Evolutionary conservation across 345 rosid genomes (phyloP).

Genomic region (Euclidium syriacum): DNA sequence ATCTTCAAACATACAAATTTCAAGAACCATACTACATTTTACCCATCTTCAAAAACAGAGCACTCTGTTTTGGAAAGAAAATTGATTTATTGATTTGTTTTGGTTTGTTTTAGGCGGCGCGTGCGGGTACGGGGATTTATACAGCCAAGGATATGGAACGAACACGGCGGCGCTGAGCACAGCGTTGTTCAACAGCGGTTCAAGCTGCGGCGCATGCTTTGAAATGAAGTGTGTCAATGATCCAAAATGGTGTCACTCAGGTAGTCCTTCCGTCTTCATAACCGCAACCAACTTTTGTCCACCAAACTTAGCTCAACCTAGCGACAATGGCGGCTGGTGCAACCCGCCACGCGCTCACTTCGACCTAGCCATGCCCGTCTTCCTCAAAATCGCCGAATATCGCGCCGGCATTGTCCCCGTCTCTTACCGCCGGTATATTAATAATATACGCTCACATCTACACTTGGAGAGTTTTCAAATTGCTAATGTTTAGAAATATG

Average conservation of each 20-base stretch:
- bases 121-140: slow-evolving; percentile 66
- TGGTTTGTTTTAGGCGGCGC: slow-evolving; percentile 47
- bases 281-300: slow-evolving; percentile 79
- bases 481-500: not conserved
- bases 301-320: slow-evolving; percentile 40
- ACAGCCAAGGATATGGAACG: slow-evolving; percentile 72
- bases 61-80: slow-evolving; percentile 10
- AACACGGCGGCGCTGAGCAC: slow-evolving; percentile 82
- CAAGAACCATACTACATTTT: not conserved
- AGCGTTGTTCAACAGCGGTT: slow-evolving; percentile 60
- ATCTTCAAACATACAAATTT: not conserved
- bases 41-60: slow-evolving; percentile 13
- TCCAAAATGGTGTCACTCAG: slow-evolving; percentile 63
- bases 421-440: slow-evolving; percentile 34
- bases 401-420: slow-evolving; percentile 75
- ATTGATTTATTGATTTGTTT: not conserved
- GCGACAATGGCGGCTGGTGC: slow-evolving; percentile 86
- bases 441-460: not conserved
- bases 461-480: not conserved
- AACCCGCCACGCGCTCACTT: slow-evolving; percentile 65
- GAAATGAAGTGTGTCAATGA: slow-evolving; percentile 62
- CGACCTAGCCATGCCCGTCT: slow-evolving; percentile 37
- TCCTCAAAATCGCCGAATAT: slow-evolving; percentile 48
- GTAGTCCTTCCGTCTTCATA: slow-evolving; percentile 56
- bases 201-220: slow-evolving; percentile 64